Evolutionary conservation across 1,284 basidiomycete genomes (phyloP), one percentile per base, ranked within the genome.

Genomic region (Paramarasmius palmivorus): DNA sequence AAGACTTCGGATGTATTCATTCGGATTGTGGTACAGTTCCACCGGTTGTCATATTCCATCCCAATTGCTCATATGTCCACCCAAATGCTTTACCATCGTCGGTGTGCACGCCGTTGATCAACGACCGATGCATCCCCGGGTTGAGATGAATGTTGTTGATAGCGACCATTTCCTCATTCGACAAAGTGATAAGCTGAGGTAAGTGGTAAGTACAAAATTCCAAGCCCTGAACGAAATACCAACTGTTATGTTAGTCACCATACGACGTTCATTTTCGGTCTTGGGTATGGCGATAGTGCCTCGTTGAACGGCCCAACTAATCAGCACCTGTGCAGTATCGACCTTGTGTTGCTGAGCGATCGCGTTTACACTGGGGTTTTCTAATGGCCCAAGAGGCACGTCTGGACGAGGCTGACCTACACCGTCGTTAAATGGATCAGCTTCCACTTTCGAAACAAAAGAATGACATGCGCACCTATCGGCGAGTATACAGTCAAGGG

Each of bases 241-340:
- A 10, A 40, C 39, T 10, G 39, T 40, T 17, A 40, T 40, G 39
- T 40, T 40, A 22, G 39, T 40, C 12, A 40, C 39, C 39, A 40
- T 40, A 19, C 39, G 39, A 15, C 22, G 10, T 22, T 40, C 39
- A 17, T 40, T 40, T 22, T 40, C 39, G 17, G 39, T 40, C 12
- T 79, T 83, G 41, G 80, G 80, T 52, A 82, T 78, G 55, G 81
- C 79, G 37, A 68, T 69, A 59, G 73, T 75, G 3, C 75, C 74
- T 37, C 76, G 68, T 37, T 74, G 65, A 40, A 69, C 70, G 32
- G 64, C 71, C 76, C 77, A 82, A 20, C 77, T 77, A 57, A 81
- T 73, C 35, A 84, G 69, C 14, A 83, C 74, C 57, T 81, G 78
- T 12, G 29, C 29, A 32, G 73, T 32, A 32, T 32, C 29, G 29